Base-by-base conservation (phyloP, 2,329 filamentous ascomycete genomes). In the Domatiomyces catenatus region DNA sequence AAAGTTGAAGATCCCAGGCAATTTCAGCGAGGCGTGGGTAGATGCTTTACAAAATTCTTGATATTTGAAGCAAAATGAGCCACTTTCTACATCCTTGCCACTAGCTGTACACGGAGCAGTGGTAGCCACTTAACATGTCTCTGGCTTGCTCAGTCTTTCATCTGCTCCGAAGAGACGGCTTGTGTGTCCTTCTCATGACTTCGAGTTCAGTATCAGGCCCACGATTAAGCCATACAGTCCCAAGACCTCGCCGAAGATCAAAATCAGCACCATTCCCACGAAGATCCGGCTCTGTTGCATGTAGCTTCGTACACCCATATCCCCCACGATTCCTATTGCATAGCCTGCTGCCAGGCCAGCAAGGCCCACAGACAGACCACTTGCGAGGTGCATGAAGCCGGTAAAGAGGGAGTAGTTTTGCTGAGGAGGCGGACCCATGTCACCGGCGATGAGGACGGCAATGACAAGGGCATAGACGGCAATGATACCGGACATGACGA, bases 381-480 rank as follows among this genome's bases (percentile, higher is more conserved):
- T 88, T 24, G 81, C 89, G 48, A 98, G 79, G 66, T 98, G 92
- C 81, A 95, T 84, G 68, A 94, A 94, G 46, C 86, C 89, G 58
- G 78, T 83, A 71, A 92, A 98, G 58, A 96, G 74, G 63, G 81
- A 88, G 72, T 94, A 94, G 64, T 75, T 75, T 58, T 76, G 71
- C 18, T 70, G 70, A 15, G 77, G 75, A 51, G 83, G 84, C 24
- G 88, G 85, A 47, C 75, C 77, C 66, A 96, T 80, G 67, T 94
- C 87, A 68, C 87, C 84, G 50, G 88, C 86, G 66, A 98, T 98
- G 60, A 98, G 79, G 63, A 98, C 92, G 17, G 90, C 85, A 60
- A 98, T 89, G 63, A 98, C 92, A 60, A 98, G 84, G 48, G 89
- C 86, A 72, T 98, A 98, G 59, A 98, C 92, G 52, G 92, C 92